Conservation (phyloP, 2,329 filamentous ascomycete species). For the Metarhizium album region DNA sequence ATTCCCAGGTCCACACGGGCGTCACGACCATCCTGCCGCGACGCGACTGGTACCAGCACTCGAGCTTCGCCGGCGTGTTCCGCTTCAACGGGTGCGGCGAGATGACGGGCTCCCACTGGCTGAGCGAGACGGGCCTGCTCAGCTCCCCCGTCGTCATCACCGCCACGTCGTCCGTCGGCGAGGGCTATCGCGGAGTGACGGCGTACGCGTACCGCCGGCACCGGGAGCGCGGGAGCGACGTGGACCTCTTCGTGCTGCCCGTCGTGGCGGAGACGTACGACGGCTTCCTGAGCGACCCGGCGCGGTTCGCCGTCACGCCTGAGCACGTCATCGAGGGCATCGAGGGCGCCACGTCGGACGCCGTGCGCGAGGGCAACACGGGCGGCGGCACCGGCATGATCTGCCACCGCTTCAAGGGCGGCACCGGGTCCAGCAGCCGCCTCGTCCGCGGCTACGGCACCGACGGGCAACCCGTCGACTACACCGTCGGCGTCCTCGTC, state of each 20-base stretch:
- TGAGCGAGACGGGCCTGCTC: constrained; percentile 49
- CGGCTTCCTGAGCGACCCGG: constrained; percentile 47
- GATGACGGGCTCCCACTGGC: constrained; percentile 50
- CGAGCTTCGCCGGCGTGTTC: constrained; percentile 41
- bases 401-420: constrained; percentile 56
- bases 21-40: constrained; percentile 39
- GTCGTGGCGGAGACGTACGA: constrained; percentile 55
- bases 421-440: constrained; percentile 52
- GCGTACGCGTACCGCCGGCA: constrained; percentile 41
- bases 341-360: constrained; percentile 34
- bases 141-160: constrained; percentile 51
- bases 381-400: constrained; percentile 61
- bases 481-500: constrained; percentile 50
- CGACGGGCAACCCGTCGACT: constrained; percentile 26
- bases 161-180: constrained; percentile 45
- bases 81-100: constrained; percentile 55
- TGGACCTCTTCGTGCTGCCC: constrained; percentile 44
- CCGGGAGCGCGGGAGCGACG: constrained; percentile 27
- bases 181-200: constrained; percentile 47
- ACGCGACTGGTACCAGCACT: constrained; percentile 30
- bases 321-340: constrained; percentile 45
- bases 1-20: constrained; percentile 34
- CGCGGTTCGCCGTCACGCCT: constrained; percentile 41
- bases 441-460: constrained; percentile 36
- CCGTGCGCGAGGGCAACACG: constrained; percentile 49